These are phyloP conservation scores for Rosellinia necatrix DNA, from an alignment of 2,329 filamentous ascomycete genomes.

Conservation along the genomic window DNA sequence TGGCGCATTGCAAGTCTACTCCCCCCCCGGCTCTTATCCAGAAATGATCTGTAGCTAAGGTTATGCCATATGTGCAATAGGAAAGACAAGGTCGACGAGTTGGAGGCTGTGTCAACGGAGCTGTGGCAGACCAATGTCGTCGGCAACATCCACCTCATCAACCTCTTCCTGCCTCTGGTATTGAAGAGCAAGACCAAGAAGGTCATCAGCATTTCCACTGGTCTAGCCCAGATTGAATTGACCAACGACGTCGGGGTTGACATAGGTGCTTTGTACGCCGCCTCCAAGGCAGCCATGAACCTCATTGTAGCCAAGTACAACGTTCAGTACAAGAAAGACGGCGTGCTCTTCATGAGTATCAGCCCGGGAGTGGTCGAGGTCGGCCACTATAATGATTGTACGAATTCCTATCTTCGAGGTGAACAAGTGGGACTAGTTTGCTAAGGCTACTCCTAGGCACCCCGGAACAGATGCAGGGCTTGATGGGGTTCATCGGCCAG, in stretches of 20 bases:
- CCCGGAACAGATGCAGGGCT: not conserved
- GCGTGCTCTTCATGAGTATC: not conserved
- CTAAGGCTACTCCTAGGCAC: not conserved
- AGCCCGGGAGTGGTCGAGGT: not conserved
- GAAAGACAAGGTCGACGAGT: too few species aligned
- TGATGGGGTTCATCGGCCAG: not conserved
- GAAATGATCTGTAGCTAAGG: too few species aligned
- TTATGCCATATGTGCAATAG: too few species aligned
- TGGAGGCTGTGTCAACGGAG: too few species aligned
- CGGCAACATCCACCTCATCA: constrained; percentile 57
- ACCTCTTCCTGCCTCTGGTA: constrained; percentile 58
- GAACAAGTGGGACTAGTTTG: too few species aligned
- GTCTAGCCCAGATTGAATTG: constrained; percentile 58
- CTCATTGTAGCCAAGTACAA: not conserved
- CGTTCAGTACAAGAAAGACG: not conserved
- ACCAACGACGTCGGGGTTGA: constrained; percentile 38
- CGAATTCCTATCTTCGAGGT: not conserved
- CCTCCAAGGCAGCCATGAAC: constrained; percentile 40
- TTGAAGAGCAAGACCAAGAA: constrained; percentile 50
- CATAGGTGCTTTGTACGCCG: constrained; percentile 47
- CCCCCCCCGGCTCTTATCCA: too few species aligned
- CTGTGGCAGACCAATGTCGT: too few species aligned
- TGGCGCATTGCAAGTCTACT: too few species aligned
- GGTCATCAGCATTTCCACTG: constrained; percentile 42
- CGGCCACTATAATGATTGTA: not conserved